Evolutionary conservation across 441 rosid genomes (phyloP).

Genomic region (Jatropha podagrica): DNA sequence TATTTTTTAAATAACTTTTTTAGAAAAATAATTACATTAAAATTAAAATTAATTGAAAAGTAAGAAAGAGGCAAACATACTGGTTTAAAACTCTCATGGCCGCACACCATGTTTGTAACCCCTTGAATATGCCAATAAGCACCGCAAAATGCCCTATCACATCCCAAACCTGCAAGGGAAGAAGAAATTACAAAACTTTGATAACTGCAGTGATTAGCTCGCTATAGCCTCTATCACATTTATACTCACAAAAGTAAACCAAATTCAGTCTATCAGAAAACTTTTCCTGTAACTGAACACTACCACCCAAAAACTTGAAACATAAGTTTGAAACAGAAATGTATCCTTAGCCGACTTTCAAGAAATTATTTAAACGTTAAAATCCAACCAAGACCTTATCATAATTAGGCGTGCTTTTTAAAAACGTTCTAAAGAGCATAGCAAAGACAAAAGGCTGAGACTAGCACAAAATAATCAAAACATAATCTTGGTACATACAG

Average conservation of each 20-base stretch:
- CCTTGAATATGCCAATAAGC: constrained; percentile 74
- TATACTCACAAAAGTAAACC: constrained; percentile 3
- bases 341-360: background rate
- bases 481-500: constrained; percentile 48
- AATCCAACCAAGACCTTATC: background rate
- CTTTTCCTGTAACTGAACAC: background rate
- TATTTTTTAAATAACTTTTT: too few species aligned
- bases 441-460: background rate
- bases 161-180: constrained; percentile 72
- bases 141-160: constrained; percentile 83
- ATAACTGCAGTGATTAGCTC: background rate
- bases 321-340: background rate
- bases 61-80: constrained; percentile 38
- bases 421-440: background rate
- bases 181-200: background rate
- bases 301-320: constrained; percentile 12
- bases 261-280: background rate
- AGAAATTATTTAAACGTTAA: background rate
- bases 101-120: constrained; percentile 51
- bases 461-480: background rate
- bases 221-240: background rate
- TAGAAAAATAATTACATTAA: too few species aligned
- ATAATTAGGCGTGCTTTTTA: background rate
- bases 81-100: constrained; percentile 56
- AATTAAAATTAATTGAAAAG: background rate